These are phyloP conservation scores for Pseudotulostoma volvatum DNA, from an alignment of 495 filamentous ascomycete genomes.

Conservation along the genomic window DNA sequence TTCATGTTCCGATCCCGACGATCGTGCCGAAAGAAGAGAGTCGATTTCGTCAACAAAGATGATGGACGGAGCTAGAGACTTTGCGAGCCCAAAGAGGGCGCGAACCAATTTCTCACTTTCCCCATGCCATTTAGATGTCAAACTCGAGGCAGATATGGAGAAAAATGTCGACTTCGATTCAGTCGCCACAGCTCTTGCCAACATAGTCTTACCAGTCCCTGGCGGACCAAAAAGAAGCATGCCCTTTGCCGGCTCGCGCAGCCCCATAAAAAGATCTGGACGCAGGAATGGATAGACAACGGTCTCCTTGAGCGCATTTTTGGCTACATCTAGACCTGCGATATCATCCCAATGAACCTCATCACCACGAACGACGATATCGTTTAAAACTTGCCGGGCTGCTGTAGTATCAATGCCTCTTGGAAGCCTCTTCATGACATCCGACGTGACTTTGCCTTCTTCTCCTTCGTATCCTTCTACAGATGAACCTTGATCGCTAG, in stretches of 20 bases:
- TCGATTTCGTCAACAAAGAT: constrained; percentile 99
- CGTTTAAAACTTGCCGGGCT: constrained; percentile 83
- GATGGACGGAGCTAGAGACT: constrained; percentile 80
- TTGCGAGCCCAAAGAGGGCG: constrained; percentile 80
- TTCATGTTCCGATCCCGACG: constrained; percentile 76
- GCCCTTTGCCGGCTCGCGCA: constrained; percentile 83
- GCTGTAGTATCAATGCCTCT: constrained; percentile 65
- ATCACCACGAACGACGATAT: constrained; percentile 89
- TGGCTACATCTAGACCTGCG: constrained; percentile 78
- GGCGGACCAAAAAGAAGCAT: constrained; percentile 96
- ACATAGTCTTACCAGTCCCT: constrained; percentile 96
- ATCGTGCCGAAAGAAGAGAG: constrained; percentile 72
- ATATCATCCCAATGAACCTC: constrained; percentile 93
- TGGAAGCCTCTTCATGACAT: constrained; percentile 59
- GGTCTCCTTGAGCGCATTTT: constrained; percentile 83
- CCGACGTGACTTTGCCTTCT: constrained; percentile 35
- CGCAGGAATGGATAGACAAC: constrained; percentile 96
- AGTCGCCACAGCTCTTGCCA: constrained; percentile 86
- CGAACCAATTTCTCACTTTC: constrained; percentile 94
- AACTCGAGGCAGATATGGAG: constrained; percentile 80
- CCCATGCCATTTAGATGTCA: constrained; percentile 92
- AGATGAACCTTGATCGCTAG: constrained; percentile 26
- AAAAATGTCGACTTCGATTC: constrained; percentile 95
- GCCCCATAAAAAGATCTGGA: constrained; percentile 87
- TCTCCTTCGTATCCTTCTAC: constrained; percentile 23